phyloP scores from a whole-genome alignment of 2,329 filamentous ascomycete genomes.

The Neophaeococcomyces aloes region DNA sequence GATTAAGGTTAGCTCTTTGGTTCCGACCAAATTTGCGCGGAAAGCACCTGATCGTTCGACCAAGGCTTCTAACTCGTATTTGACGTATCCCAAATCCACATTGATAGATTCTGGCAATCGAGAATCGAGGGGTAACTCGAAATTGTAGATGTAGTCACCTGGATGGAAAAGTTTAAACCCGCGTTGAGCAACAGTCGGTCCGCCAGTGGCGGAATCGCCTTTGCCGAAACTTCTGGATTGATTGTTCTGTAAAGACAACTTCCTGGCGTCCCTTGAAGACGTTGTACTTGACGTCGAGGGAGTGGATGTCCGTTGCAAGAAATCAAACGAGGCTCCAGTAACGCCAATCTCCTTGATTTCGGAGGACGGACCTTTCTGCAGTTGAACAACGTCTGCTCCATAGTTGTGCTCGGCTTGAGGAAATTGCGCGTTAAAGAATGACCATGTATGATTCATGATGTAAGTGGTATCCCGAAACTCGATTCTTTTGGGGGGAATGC shows the following conservation, averaged over 20 bases:
- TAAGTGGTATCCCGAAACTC: slow-evolving; percentile 76
- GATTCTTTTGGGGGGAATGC: slow-evolving; percentile 76
- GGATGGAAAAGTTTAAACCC: slow-evolving; percentile 80
- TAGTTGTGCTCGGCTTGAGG: slow-evolving; percentile 49
- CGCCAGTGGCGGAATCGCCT: slow-evolving; percentile 51
- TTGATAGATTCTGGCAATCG: slow-evolving; percentile 73
- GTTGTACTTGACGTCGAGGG: slow-evolving; percentile 28
- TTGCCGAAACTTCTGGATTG: slow-evolving; percentile 79
- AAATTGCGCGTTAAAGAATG: slow-evolving; percentile 72
- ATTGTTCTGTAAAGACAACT: slow-evolving; percentile 67
- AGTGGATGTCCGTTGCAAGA: slow-evolving; percentile 33
- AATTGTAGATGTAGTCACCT: slow-evolving; percentile 62
- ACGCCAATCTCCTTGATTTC: slow-evolving; percentile 25
- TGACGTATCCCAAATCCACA: slow-evolving; percentile 74
- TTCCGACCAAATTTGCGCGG: slow-evolving; percentile 73
- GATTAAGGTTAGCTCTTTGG: slow-evolving; percentile 72
- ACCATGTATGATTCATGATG: slow-evolving; percentile 77
- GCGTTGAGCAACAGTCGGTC: slow-evolving; percentile 55
- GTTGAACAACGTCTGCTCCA: slow-evolving; percentile 52
- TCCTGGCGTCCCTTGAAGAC: slow-evolving; percentile 46
- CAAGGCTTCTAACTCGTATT: slow-evolving; percentile 75
- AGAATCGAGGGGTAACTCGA: slow-evolving; percentile 72
- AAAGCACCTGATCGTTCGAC: slow-evolving; percentile 83
- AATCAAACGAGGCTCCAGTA: slow-evolving; percentile 32
- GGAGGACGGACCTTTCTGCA: slow-evolving; percentile 35